phyloP scores from a whole-genome alignment of 2,329 filamentous ascomycete genomes.

The Colletotrichum echinochloae region DNA sequence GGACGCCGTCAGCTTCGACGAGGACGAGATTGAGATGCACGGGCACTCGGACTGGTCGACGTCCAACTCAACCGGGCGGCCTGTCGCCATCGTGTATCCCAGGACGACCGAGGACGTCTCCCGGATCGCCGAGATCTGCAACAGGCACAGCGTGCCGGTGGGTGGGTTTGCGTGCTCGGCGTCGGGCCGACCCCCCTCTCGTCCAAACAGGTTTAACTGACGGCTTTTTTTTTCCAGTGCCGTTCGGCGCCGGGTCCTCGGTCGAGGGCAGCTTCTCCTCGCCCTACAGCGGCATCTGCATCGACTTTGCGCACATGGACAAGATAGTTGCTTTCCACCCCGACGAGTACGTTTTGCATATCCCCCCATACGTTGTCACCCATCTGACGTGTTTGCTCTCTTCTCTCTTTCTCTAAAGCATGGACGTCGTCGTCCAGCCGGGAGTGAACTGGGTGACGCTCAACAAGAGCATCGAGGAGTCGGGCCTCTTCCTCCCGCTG shows the following conservation, averaged over 20 bases:
- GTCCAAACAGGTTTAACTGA: too few relatives aligned
- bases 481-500: constrained; percentile 75
- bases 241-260: constrained; percentile 79
- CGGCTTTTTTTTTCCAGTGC: constrained; percentile 55
- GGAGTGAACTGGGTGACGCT: constrained; percentile 76
- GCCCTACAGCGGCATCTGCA: constrained; percentile 74
- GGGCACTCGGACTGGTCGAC: constrained; percentile 79
- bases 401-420: too few relatives aligned
- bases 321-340: constrained; percentile 72
- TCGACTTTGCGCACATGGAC: constrained; percentile 78
- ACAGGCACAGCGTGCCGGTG: constrained; percentile 74
- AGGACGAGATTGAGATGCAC: constrained; percentile 72
- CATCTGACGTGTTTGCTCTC: too few relatives aligned
- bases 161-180: constrained; percentile 47
- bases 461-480: constrained; percentile 72
- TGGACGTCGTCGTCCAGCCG: constrained; percentile 80
- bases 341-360: constrained; percentile 61
- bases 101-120: constrained; percentile 73
- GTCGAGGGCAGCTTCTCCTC: constrained; percentile 79
- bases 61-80: constrained; percentile 72
- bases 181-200: background rate
- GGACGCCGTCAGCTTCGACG: constrained; percentile 72
- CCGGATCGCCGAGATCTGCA: constrained; percentile 71
- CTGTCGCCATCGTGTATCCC: constrained; percentile 75
- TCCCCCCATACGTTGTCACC: too few relatives aligned